Conservation (phyloP, 179 eudicot genomes). For the Heliamphora pulchella region DNA sequence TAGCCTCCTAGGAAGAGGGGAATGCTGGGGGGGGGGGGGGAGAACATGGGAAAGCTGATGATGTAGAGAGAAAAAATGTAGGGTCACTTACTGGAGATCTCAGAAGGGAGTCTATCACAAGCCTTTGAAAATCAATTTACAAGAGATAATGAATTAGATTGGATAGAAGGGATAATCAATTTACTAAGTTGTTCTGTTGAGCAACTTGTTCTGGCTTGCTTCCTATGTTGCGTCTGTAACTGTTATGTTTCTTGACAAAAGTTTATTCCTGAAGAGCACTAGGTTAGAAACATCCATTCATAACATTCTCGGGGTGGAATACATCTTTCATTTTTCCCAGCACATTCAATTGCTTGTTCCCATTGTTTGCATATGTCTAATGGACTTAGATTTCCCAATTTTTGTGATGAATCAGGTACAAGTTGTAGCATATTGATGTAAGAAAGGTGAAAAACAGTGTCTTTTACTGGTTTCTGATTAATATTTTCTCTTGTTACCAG, state of each 20-base stretch:
- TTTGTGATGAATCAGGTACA: constrained; percentile 1
- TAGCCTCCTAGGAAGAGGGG: no score
- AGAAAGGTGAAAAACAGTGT: background rate
- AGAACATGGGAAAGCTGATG: no score
- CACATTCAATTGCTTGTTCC: background rate
- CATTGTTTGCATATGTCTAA: constrained; percentile 10
- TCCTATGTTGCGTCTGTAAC: background rate
- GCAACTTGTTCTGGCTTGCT: background rate
- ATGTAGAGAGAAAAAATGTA: no score
- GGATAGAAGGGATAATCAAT: no score
- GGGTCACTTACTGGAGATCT: no score
- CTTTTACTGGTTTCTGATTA: background rate
- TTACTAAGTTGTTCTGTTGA: background rate
- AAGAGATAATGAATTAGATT: no score
- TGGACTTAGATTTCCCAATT: background rate
- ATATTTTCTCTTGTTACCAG: constrained; percentile 40
- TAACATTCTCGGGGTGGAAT: background rate
- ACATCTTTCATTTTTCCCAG: no score
- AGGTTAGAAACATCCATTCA: background rate
- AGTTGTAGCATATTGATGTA: constrained; percentile 3
- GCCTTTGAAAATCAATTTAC: no score
- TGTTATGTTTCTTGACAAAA: background rate
- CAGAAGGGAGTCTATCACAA: no score
- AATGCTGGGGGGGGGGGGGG: no score
- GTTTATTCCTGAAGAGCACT: background rate